Evolutionary conservation across 208 protist genomes (phyloP).

Genomic region (Acanthamoeba sp.): DNA sequence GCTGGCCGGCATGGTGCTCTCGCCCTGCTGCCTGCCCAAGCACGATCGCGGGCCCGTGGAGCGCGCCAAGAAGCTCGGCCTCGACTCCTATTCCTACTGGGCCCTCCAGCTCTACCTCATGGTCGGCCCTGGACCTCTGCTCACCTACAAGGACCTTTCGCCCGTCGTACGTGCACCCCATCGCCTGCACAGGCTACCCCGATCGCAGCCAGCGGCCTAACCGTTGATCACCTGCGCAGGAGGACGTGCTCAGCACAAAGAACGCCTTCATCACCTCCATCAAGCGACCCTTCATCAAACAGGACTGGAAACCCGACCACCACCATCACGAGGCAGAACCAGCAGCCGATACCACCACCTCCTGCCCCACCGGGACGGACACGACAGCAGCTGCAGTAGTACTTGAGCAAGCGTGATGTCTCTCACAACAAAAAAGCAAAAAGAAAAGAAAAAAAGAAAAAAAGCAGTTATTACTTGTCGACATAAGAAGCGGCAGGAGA

Average conservation of each 20-base stretch:
- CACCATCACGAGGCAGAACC: neutral
- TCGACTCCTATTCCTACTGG: conserved; percentile 62
- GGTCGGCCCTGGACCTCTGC: neutral
- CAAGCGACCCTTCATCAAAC: neutral
- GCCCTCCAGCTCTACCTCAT: conserved; percentile 55
- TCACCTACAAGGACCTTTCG: conserved; percentile 34
- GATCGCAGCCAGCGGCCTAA: too few species aligned
- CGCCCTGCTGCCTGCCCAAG: conserved; percentile 61
- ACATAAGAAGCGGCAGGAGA: too few species aligned
- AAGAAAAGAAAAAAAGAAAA: too few species aligned
- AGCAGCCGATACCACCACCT: neutral
- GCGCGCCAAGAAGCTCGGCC: conserved; percentile 43
- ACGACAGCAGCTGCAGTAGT: too few species aligned
- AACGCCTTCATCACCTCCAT: conserved; percentile 59
- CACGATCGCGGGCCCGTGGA: neutral
- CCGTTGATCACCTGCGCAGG: too few species aligned
- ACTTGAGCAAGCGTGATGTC: too few species aligned
- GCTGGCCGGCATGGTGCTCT: conserved; percentile 54
- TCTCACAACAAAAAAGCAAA: too few species aligned
- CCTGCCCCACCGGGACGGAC: too few species aligned
- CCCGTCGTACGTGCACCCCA: neutral
- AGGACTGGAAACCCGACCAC: neutral
- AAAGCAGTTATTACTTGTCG: too few species aligned
- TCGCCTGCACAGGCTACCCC: too few species aligned
- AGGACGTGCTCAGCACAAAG: conserved; percentile 40